Percentiles rank a stretch among this genome's conserved stretches.
These are phyloP conservation scores for Phytophthora syringae DNA, from an alignment of 352 stramenopile genomes.

Conservation along the genomic window DNA sequence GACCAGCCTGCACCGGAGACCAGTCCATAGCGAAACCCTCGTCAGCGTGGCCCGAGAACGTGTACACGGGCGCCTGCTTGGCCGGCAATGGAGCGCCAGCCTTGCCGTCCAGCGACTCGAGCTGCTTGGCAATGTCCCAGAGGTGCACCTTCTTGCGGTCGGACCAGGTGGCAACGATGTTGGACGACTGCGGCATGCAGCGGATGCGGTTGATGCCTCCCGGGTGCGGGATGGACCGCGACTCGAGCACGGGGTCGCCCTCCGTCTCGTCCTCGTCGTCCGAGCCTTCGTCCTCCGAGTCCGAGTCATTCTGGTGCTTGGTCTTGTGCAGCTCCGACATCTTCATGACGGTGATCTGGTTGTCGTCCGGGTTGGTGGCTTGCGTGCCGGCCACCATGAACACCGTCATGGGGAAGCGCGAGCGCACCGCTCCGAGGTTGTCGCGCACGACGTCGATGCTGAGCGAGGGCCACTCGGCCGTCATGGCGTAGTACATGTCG, in stretches of 20 bases:
- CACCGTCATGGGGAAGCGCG: conserved; percentile 95
- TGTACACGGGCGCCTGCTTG: conserved; percentile 88
- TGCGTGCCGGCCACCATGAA: conserved; percentile 97
- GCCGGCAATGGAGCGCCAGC: conserved; percentile 50
- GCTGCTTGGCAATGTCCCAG: conserved; percentile 94
- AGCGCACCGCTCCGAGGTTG: conserved; percentile 93
- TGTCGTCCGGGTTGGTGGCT: conserved; percentile 91
- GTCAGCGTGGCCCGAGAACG: conserved; percentile 94
- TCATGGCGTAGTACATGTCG: conserved; percentile 99
- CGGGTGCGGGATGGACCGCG: conserved; percentile 94
- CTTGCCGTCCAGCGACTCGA: conserved; percentile 90
- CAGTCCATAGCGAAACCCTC: conserved; percentile 99
- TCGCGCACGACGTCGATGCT: conserved; percentile 98
- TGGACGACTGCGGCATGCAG: conserved; percentile 94
- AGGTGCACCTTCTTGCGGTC: conserved; percentile 96
- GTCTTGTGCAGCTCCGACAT: conserved; percentile 97
- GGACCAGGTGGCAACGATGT: conserved; percentile 98
- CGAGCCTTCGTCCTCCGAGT: conserved; percentile 79
- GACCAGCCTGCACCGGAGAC: conserved; percentile 89
- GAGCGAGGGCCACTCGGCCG: conserved; percentile 97
- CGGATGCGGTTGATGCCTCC: conserved; percentile 97
- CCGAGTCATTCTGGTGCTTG: conserved; percentile 80
- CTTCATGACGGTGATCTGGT: conserved; percentile 98
- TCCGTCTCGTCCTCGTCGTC: conserved; percentile 96
- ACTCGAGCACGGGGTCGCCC: conserved; percentile 95